Conservation (phyloP, 805 yeast species). For the Candida endomychidarum region DNA sequence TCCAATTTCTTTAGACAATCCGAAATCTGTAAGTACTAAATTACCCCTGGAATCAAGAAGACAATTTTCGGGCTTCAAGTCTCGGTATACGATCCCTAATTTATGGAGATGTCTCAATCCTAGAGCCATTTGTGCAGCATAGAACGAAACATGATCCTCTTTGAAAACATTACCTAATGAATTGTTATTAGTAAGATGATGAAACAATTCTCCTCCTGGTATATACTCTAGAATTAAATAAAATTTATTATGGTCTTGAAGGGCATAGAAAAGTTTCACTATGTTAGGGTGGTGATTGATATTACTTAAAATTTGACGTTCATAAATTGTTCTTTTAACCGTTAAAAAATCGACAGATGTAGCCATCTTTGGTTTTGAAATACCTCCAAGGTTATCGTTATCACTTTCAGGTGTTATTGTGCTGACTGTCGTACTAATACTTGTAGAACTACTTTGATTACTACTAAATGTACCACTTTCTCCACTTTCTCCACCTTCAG, state of each 20-base stretch:
- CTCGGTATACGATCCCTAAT: constrained; percentile 42
- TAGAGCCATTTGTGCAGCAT: constrained; percentile 43
- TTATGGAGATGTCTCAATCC: constrained; percentile 41
- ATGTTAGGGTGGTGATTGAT: constrained; percentile 45
- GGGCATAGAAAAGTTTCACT: constrained; percentile 44
- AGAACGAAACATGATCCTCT: constrained; percentile 42
- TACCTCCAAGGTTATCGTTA: too few species aligned
- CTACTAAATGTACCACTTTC: neutral
- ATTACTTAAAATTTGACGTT: constrained; percentile 38
- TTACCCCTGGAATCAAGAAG: constrained; percentile 40
- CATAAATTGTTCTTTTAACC: constrained; percentile 39
- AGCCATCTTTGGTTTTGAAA: too few species aligned
- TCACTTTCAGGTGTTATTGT: too few species aligned
- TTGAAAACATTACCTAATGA: constrained; percentile 22
- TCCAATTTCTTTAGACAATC: constrained; percentile 38
- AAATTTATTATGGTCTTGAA: constrained; percentile 44
- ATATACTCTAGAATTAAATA: constrained; percentile 44
- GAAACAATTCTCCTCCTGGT: constrained; percentile 47
- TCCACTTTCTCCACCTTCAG: neutral
- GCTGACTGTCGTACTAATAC: neutral
- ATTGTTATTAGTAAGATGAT: constrained; percentile 35
- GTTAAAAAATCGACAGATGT: neutral
- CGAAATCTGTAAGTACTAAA: constrained; percentile 46
- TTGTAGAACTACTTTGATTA: neutral
- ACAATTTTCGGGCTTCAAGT: constrained; percentile 47